Evolutionary conservation across 1,139 yeast genomes (phyloP).

Genomic region (Zygoascus hellenicus): DNA sequence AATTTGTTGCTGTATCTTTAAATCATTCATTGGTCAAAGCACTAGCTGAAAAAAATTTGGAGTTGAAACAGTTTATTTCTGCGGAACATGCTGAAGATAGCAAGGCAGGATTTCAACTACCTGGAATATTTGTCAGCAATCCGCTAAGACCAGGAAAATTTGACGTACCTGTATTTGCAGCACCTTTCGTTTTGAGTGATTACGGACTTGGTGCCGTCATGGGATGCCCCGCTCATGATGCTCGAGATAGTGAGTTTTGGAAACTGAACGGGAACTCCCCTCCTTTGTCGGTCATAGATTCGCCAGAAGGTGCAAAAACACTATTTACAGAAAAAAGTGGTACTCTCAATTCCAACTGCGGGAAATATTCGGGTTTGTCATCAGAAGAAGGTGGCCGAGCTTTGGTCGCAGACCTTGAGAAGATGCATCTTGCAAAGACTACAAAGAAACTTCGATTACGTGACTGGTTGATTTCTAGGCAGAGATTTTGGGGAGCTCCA

Average conservation of each 20-base stretch:
- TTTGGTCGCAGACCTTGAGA: slow-evolving; percentile 43
- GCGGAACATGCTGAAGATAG: slow-evolving; percentile 38
- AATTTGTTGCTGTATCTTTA: slow-evolving; percentile 70
- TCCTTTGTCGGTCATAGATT: slow-evolving; percentile 42
- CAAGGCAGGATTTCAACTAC: slow-evolving; percentile 58
- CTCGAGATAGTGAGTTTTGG: slow-evolving; percentile 81
- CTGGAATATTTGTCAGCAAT: slow-evolving; percentile 45
- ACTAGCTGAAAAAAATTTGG: slow-evolving; percentile 34
- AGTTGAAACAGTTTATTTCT: slow-evolving; percentile 45
- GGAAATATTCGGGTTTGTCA: slow-evolving; percentile 47
- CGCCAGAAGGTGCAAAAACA: slow-evolving; percentile 23
- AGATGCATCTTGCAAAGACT: slow-evolving; percentile 39
- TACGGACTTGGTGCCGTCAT: slow-evolving; percentile 93
- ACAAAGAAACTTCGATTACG: slow-evolving; percentile 60
- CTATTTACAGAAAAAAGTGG: slow-evolving; percentile 55
- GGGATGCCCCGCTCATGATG: slow-evolving; percentile 97
- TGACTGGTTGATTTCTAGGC: slow-evolving; percentile 94
- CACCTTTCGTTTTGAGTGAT: slow-evolving; percentile 78
- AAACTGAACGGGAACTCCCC: slow-evolving; percentile 44
- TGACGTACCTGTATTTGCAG: slow-evolving; percentile 71
- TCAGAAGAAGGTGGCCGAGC: slow-evolving; percentile 47
- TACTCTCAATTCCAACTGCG: slow-evolving; percentile 45
- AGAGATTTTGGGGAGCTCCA: slow-evolving; percentile 98
- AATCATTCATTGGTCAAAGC: slow-evolving; percentile 57
- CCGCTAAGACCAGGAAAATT: slow-evolving; percentile 45